Evolutionary conservation across 73 alveolate genomes (phyloP).

Genomic region (Blepharisma stoltei): DNA sequence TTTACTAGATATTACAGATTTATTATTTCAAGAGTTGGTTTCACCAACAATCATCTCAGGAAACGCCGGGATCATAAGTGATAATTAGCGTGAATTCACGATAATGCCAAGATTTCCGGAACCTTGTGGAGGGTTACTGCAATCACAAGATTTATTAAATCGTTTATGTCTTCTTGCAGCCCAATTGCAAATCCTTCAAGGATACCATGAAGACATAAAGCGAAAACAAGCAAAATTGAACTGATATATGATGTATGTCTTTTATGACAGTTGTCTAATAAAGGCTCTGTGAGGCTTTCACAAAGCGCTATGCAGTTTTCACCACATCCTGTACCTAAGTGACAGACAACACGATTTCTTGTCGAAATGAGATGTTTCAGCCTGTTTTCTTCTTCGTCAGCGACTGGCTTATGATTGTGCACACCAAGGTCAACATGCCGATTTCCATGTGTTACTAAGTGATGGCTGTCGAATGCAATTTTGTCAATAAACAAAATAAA

Average conservation of each 20-base stretch:
- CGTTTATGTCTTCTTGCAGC: neutral
- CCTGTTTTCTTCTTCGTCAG: conserved; percentile 20
- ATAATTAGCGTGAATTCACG: no score
- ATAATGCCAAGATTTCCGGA: conserved; percentile 52
- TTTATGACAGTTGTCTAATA: neutral
- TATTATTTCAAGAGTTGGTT: no score
- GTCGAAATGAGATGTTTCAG: conserved; percentile 15
- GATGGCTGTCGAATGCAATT: conserved; percentile 25
- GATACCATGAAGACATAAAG: conserved; percentile 9
- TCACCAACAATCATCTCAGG: no score
- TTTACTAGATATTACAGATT: no score
- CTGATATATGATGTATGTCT: neutral
- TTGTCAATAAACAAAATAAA: conserved; percentile 37
- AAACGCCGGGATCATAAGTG: no score
- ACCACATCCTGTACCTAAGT: neutral
- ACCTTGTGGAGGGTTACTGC: conserved; percentile 53
- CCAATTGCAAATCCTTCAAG: conserved; percentile 29
- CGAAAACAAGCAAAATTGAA: conserved; percentile 10
- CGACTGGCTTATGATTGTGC: neutral
- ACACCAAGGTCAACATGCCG: conserved; percentile 20
- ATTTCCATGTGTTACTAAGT: conserved; percentile 23
- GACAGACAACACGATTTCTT: neutral
- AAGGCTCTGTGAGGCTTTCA: conserved; percentile 7
- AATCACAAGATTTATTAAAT: conserved; percentile 28
- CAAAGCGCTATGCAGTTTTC: neutral